Conservation (phyloP, 164 flowering plant genomes). For the grape (Vitis vinifera) region DNA sequence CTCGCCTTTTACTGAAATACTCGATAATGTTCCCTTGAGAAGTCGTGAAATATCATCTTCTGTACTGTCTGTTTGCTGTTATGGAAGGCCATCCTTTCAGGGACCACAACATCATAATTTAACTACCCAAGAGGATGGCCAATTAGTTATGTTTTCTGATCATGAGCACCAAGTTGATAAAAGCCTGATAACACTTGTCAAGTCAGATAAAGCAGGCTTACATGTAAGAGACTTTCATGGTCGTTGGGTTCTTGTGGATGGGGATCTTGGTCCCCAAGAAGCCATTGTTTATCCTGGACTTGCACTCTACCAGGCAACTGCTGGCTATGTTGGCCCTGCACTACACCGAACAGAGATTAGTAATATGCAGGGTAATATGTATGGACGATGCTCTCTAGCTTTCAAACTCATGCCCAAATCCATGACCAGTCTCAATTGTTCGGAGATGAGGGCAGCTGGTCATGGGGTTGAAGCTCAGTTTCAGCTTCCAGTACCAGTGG, state of each 20-base stretch:
- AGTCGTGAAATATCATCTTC: constrained; percentile 84
- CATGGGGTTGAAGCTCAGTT: constrained; percentile 96
- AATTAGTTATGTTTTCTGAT: constrained; percentile 68
- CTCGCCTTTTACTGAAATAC: constrained; percentile 80
- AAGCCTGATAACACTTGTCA: constrained; percentile 71
- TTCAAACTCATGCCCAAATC: constrained; percentile 96
- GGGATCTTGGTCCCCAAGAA: constrained; percentile 90
- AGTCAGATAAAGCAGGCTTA: constrained; percentile 83
- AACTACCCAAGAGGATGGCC: constrained; percentile 79
- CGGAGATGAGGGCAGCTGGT: constrained; percentile 97
- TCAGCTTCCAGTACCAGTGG: constrained; percentile 90
- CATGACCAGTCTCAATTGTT: constrained; percentile 82
- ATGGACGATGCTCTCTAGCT: constrained; percentile 83
- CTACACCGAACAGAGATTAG: constrained; percentile 59
- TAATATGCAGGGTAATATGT: constrained; percentile 57
- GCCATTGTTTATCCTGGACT: constrained; percentile 92
- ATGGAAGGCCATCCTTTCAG: constrained; percentile 83
- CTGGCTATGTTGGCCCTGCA: constrained; percentile 86
- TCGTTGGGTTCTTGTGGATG: constrained; percentile 84
- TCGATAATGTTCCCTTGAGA: constrained; percentile 91
- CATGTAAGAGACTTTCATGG: constrained; percentile 82
- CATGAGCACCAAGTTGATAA: constrained; percentile 81
- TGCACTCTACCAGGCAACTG: constrained; percentile 92
- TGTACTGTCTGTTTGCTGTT: constrained; percentile 83
- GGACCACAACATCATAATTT: constrained; percentile 73